Evolutionary conservation across 345 rosid genomes (phyloP), one percentile per base, ranked within the genome.

Genomic region (Murraya paniculata): DNA sequence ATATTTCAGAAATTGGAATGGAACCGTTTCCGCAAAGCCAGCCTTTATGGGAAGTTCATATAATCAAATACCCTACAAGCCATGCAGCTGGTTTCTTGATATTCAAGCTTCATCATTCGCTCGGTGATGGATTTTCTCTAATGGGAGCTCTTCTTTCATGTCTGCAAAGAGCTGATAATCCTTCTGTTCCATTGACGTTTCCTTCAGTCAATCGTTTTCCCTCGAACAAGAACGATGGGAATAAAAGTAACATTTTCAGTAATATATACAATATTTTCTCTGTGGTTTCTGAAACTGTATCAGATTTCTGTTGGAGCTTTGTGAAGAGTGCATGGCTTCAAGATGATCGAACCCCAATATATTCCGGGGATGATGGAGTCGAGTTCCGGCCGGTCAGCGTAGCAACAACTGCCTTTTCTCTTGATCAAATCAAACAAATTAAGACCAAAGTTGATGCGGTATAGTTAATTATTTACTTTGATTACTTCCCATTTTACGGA

Each of bases 91-190:
- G 84, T 33, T 76, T 21, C 56, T 0, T 79, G 0, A 74, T 88
- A 4, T 88, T 90, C 82, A 90, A 88, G 85, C 81, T 88, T 35
- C 91, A 90, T 67, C 93, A 90, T 50, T 68, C 91, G 0, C 88
- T 90, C 7, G 90, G 91, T 0, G 93, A 90, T 39, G 91, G 93
- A 24, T 85, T 65, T 39, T 84, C 86, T 79, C 78, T 90, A 9
- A 81, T 90, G 84, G 87, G 86, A 22, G 87, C 86, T 45, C 89
- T 90, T 35, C 82, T 90, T 50, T 90, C 91, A 39, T 86, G 88
- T 48, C 71, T 90, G 2, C 82, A 86, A 75, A 79, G 90, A 61
- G 91, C 88, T 18, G 90, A 88, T 8, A 22, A 84, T 19, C 91
- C 91, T 79, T 82, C 78, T 30, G 79, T 85, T 55, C 88, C 93